A percentile compares a stretch with the other conserved stretches of the same genome.
Evolutionary conservation across 140 eudicot species (phyloP).

Genomic region (Stevia rebaudiana): DNA sequence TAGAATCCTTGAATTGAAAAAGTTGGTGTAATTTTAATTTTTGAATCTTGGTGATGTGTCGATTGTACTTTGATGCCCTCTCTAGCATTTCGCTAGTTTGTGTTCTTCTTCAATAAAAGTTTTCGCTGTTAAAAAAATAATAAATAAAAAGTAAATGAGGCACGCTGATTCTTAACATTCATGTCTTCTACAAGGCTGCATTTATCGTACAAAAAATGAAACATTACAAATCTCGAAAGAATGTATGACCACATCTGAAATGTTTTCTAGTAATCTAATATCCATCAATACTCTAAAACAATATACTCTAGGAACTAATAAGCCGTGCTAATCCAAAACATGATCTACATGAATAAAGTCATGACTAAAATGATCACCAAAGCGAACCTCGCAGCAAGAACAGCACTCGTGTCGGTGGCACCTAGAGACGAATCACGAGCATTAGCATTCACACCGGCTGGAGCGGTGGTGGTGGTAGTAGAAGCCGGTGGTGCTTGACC

Average conservation of each 20-base stretch:
- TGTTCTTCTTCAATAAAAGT: too few relatives aligned
- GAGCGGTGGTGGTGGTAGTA: constrained; percentile 6
- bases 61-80: too few relatives aligned
- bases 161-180: neutral
- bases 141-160: neutral
- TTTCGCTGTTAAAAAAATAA: too few relatives aligned
- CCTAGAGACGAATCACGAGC: constrained; percentile 30
- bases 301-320: neutral
- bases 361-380: constrained; percentile 5
- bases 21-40: too few relatives aligned
- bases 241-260: constrained; percentile 2
- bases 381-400: constrained; percentile 11
- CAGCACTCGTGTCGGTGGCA: neutral
- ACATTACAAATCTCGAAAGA: constrained; percentile 18
- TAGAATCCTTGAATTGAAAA: too few relatives aligned
- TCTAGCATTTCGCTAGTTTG: too few relatives aligned
- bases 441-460: constrained; percentile 13
- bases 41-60: too few relatives aligned
- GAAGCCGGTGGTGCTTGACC: constrained; percentile 23
- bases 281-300: neutral
- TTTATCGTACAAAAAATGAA: constrained; percentile 5
- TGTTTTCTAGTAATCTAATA: constrained; percentile 2
- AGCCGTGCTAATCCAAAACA: neutral
- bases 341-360: constrained; percentile 25
- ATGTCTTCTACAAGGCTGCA: constrained; percentile 10